Percentiles rank a stretch among this genome's conserved stretches.
Evolutionary conservation across 129 eudicot genomes (phyloP).

Genomic region (Saposhnikovia divaricata): DNA sequence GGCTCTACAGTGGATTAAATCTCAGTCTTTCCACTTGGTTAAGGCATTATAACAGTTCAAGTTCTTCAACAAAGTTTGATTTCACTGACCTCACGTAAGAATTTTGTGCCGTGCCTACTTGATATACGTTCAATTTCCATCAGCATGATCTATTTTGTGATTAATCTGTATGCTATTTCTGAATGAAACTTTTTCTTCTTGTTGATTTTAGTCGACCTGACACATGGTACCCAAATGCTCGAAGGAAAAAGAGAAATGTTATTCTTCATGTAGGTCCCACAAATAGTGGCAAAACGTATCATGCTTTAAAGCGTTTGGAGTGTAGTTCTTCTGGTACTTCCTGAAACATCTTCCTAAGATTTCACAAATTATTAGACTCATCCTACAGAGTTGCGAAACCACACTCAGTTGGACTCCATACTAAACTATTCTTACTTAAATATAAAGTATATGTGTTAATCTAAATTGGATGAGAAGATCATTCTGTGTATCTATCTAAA

Average conservation of each 20-base stretch:
- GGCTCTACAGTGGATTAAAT: conserved; percentile 18
- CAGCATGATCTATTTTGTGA: background rate
- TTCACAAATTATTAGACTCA: background rate
- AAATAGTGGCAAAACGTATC: conserved; percentile 91
- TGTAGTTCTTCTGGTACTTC: conserved; percentile 66
- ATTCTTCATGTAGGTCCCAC: conserved; percentile 94
- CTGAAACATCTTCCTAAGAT: background rate
- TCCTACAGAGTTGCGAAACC: background rate
- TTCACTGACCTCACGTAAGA: conserved; percentile 97
- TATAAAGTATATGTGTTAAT: background rate
- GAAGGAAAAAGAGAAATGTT: conserved; percentile 64
- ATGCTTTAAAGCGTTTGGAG: conserved; percentile 76
- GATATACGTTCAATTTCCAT: background rate
- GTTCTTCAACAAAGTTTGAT: conserved; percentile 44
- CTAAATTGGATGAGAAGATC: background rate
- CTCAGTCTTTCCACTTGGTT: conserved; percentile 19
- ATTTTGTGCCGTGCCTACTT: background rate
- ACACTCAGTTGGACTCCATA: background rate
- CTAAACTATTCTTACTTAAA: background rate
- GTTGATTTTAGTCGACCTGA: conserved; percentile 65
- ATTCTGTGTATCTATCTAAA: background rate
- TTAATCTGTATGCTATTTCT: background rate
- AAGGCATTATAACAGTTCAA: conserved; percentile 43
- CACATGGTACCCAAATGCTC: conserved; percentile 94
- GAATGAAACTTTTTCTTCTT: background rate